A percentile compares a stretch with the other conserved stretches of the same genome.
Conservation (phyloP, 495 filamentous ascomycete genomes). For the Trichoderma virens region DNA sequence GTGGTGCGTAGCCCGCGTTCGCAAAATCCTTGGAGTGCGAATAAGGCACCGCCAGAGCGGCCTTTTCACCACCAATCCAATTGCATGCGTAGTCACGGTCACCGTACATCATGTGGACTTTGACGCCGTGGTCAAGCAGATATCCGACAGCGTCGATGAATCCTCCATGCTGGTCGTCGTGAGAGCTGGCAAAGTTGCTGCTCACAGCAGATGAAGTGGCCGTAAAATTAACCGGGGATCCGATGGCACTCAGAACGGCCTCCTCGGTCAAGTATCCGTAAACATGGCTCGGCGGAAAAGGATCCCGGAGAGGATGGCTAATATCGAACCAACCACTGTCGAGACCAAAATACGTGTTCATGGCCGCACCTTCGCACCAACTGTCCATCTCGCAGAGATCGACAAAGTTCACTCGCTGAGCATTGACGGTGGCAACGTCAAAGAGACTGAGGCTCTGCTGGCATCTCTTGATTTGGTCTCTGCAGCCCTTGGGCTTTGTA, state of each 20-base stretch:
- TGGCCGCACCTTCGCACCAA: not conserved
- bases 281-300: not conserved
- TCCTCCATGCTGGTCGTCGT: constrained; percentile 43
- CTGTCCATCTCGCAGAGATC: not conserved
- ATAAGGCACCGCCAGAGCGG: constrained; percentile 47
- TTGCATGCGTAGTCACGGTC: constrained; percentile 62
- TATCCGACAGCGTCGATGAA: constrained; percentile 42
- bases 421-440: not conserved
- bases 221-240: constrained; percentile 48
- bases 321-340: not conserved
- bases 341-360: not conserved
- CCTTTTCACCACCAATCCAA: constrained; percentile 57
- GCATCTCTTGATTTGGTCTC: constrained; percentile 20
- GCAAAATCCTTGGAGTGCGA: constrained; percentile 30
- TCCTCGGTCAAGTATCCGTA: not conserved
- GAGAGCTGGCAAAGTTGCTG: constrained; percentile 43
- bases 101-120: constrained; percentile 62
- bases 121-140: constrained; percentile 49
- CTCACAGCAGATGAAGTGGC: constrained; percentile 42
- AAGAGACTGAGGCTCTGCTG: not conserved
- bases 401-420: not conserved
- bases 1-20: constrained; percentile 43
- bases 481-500: constrained; percentile 37
- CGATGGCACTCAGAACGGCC: not conserved
- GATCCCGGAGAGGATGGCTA: not conserved